Evolutionary conservation across 305 asterid genomes (phyloP), one percentile per base, ranked within the genome.

Genomic region (Fraxinus platypoda): DNA sequence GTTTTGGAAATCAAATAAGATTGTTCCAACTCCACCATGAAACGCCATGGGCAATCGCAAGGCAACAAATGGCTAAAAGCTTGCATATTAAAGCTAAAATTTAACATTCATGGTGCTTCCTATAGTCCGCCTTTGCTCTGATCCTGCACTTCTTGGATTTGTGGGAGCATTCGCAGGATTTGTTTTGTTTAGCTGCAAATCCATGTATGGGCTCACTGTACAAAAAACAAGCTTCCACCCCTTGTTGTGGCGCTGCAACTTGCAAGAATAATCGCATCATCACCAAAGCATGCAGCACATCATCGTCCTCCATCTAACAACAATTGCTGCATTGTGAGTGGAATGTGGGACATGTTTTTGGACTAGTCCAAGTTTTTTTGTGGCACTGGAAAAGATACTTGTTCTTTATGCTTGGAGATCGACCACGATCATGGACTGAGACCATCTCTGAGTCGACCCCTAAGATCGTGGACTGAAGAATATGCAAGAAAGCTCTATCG

Each of bases 291-390:
- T 78, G 92, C 86, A 17, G 89, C 87, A 4, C 98, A 94, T 85
- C 98, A 94, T 87, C 94, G 90, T 6, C 81, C 88, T 0, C 98
- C 98, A 4, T 91, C 85, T 26, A 89, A 89, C 86, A 87, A 81
- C 86, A 91, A 90, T 70, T 95, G 91, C 87, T 92, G 97, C 82
- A 90, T 93, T 43, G 94, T 94, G 0, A 92, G 97, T 76, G 97
- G 99, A 2, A 17, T 83, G 26, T 93, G 97, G 94, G 92, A 94
- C 38, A 21, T 79, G 78, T 49, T 84, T 81, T 43, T 94, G 90
- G 98, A 94, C 35, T 71, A 68, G 25, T 70, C 81, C 15, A 86
- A 54, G 86, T 87, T 92, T n/a, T 95, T 93, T 68, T 38, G 80
- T 85, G 80, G 87, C 88, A 17, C n/a, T 89, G 76, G 97, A 92